Evolutionary conservation across 164 flowering plant genomes (phyloP), one percentile per base, ranked within the genome.

Genomic region (Chloranthus sessilifolius): DNA sequence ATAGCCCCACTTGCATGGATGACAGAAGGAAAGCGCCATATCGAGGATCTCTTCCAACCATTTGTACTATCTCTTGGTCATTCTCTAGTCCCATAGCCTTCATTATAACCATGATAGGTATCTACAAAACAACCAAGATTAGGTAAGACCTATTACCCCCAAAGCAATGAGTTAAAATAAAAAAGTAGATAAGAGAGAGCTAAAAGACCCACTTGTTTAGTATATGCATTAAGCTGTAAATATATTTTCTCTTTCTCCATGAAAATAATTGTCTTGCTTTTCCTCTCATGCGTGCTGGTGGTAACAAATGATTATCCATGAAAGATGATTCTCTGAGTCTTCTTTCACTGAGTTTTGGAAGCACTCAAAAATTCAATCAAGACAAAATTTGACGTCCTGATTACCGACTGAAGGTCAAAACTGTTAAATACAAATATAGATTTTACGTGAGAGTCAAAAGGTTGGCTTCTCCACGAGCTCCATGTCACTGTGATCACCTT

Each of bases 51-150:
- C 99, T 79, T 50, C 99, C 99, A 64, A 92, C 42, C 99, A 92
- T 84, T 60, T 88, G 95, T 10, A 88, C 94, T 50, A 92, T 82
- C 72, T 92, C 99, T 65, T 88, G 99, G 68, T 82, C 96, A 65
- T 88, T 86, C 67, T 85, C 94, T 85, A 88, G 84, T 35, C 99
- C 99, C 96, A 92, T 86, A 23, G 99, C 99, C 56, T 83, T 88
- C 82, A 92, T 66, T 52, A 88, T 78, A 17, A 75, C 77, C 89
- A 88, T 88, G 9, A 92, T 74, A 26, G 99, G 96, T 76, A 88
- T 68, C 97, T 89, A 60, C 16, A 43, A 47, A 46, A 29, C 27
- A 44, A 44, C 48, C n/a, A n/a, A 12, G 31, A 4, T 44, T 24
- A 3, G 25, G 25, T n/a, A n/a, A n/a, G n/a, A n/a, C n/a, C n/a